A percentile compares a stretch with the other conserved stretches of the same genome.
Conservation (phyloP, 352 stramenopile genomes). For the Globisporangium mamillatum region DNA sequence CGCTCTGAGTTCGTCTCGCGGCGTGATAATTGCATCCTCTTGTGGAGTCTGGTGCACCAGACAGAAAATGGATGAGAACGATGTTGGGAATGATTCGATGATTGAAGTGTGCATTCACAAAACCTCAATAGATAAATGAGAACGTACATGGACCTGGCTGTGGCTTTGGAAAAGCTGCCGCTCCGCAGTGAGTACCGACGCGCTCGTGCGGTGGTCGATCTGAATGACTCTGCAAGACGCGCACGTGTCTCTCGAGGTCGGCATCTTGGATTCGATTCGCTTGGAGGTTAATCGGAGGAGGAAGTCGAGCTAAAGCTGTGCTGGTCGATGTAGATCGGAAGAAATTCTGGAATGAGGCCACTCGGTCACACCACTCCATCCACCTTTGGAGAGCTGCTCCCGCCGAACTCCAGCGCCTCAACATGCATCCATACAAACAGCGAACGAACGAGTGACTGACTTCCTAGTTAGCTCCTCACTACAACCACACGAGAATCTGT, state of each 20-base stretch:
- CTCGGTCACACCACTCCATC: neutral
- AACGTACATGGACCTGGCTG: neutral
- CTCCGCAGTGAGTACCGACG: neutral
- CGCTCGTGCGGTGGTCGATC: neutral
- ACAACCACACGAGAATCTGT: neutral
- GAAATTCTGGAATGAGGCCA: neutral
- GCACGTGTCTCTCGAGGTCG: neutral
- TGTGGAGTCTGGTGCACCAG: neutral
- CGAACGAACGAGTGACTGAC: neutral
- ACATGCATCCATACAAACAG: too few relatives aligned
- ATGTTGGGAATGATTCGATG: neutral
- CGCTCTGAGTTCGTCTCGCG: neutral
- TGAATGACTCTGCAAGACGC: neutral
- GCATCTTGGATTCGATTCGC: neutral
- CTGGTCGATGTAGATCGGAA: neutral
- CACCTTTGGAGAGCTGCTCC: neutral
- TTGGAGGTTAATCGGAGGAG: neutral
- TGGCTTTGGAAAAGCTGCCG: conserved; percentile 1
- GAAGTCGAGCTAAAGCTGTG: neutral
- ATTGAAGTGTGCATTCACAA: neutral
- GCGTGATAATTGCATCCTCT: neutral
- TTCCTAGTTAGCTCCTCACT: neutral
- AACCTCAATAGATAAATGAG: neutral
- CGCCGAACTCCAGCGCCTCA: neutral
- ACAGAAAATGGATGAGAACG: neutral